A percentile compares a stretch with the other conserved stretches of the same genome.
phyloP scores from a whole-genome alignment of 2,329 filamentous ascomycete genomes.

The Xylariaceae sp. region DNA sequence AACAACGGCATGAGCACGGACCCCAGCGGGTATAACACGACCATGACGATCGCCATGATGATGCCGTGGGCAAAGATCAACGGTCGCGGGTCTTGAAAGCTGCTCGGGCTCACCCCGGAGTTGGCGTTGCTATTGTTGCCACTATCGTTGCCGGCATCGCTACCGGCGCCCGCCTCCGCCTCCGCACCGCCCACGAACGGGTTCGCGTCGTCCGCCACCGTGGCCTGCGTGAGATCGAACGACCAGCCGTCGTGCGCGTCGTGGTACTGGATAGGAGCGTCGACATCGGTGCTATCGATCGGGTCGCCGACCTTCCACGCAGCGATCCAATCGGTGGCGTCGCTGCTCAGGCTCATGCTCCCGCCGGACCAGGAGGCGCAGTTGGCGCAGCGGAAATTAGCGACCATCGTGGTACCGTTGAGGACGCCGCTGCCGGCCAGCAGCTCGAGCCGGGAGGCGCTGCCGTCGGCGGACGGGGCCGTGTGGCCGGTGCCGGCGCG shows the following conservation, averaged over 20 bases:
- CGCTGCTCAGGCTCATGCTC: slow-evolving; percentile 46
- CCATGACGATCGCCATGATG: slow-evolving; percentile 63
- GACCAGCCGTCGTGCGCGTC: slow-evolving; percentile 47
- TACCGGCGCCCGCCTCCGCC: slow-evolving; percentile 2
- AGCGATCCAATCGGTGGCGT: slow-evolving; percentile 52
- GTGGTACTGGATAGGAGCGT: slow-evolving; percentile 49
- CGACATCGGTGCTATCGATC: slow-evolving; percentile 46
- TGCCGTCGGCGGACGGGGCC: slow-evolving; percentile 50
- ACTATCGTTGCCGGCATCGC: neutral
- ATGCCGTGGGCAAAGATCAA: slow-evolving; percentile 55
- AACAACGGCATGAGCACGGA: slow-evolving; percentile 62
- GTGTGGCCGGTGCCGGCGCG: slow-evolving; percentile 52
- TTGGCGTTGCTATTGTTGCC: slow-evolving; percentile 9
- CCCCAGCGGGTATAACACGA: slow-evolving; percentile 62
- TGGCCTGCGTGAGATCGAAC: slow-evolving; percentile 53
- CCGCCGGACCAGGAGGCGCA: slow-evolving; percentile 52
- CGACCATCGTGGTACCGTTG: slow-evolving; percentile 60
- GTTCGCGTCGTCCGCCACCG: slow-evolving; percentile 51
- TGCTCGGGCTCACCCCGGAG: slow-evolving; percentile 17
- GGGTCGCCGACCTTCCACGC: slow-evolving; percentile 55
- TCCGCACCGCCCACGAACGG: slow-evolving; percentile 46
- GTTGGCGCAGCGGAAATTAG: slow-evolving; percentile 60
- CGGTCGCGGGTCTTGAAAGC: slow-evolving; percentile 10
- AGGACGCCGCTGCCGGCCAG: slow-evolving; percentile 61
- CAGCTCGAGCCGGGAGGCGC: slow-evolving; percentile 51